These are phyloP conservation scores for Serendipita sp. DNA, from an alignment of 768 basidiomycete genomes.

Conservation along the genomic window DNA sequence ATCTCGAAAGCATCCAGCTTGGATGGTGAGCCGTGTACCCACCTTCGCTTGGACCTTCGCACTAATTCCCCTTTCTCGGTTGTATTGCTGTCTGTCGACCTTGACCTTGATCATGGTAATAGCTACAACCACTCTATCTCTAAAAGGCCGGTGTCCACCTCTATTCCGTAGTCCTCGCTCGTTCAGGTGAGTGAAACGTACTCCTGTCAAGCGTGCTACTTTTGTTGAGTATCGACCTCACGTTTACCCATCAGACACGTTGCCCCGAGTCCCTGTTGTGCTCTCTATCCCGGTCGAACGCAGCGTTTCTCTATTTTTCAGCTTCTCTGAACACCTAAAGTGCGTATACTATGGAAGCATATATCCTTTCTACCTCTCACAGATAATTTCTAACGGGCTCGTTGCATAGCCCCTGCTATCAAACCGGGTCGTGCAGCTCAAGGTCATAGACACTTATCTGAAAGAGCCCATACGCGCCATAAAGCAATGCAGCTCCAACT, in stretches of 20 bases:
- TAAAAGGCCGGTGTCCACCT: not conserved
- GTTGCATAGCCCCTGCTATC: not conserved
- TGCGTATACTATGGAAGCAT: not conserved
- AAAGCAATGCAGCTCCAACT: not conserved
- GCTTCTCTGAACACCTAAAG: not conserved
- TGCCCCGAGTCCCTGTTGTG: not conserved
- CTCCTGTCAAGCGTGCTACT: not conserved
- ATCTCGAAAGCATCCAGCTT: not conserved
- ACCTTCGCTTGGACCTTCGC: not conserved
- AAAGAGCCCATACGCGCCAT: not conserved
- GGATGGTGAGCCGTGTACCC: not conserved
- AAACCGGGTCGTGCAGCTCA: not conserved
- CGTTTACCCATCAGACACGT: not conserved
- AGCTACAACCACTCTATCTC: not conserved
- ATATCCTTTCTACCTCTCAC: not conserved
- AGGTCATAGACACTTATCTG: not conserved
- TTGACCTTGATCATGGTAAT: not conserved
- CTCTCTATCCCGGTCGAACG: not conserved
- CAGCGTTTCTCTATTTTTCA: not conserved
- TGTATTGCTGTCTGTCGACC: not conserved
- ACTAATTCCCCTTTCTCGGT: not conserved
- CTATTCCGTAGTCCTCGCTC: not conserved
- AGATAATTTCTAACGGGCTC: not conserved
- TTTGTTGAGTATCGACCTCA: not conserved
- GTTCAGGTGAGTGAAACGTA: not conserved